Evolutionary conservation across 2,329 filamentous ascomycete genomes (phyloP).

Genomic region (Ophiostoma fasciatum): DNA sequence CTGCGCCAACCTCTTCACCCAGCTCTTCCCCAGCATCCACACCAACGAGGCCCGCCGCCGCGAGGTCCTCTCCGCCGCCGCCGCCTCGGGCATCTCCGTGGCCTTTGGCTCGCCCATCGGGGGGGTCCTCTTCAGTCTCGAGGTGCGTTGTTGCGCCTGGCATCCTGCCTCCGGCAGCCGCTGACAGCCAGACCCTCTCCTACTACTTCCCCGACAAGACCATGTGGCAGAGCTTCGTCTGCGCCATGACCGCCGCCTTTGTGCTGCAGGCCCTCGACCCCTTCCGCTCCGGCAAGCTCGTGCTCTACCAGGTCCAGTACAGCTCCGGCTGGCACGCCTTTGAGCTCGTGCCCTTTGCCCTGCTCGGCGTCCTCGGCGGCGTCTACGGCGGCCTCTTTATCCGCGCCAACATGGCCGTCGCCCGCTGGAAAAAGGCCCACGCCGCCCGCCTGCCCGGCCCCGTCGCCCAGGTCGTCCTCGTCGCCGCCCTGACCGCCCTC

Average conservation of each 20-base stretch:
- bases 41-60: slow-evolving; percentile 77
- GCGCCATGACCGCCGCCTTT: slow-evolving; percentile 95
- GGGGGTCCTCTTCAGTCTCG: slow-evolving; percentile 88
- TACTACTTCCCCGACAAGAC: slow-evolving; percentile 99
- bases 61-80: slow-evolving; percentile 83
- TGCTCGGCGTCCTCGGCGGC: slow-evolving; percentile 82
- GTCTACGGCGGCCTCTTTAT: slow-evolving; percentile 92
- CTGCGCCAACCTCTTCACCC: slow-evolving; percentile 88
- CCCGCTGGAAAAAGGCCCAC: slow-evolving; percentile 58
- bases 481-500: slow-evolving; percentile 69
- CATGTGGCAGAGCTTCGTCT: slow-evolving; percentile 99
- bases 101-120: slow-evolving; percentile 91
- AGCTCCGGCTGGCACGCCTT: slow-evolving; percentile 87
- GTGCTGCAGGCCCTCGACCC: slow-evolving; percentile 87
- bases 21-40: slow-evolving; percentile 66
- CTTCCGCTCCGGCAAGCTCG: slow-evolving; percentile 87
- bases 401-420: slow-evolving; percentile 79
- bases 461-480: slow-evolving; percentile 62
- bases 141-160: slow-evolving; percentile 38
- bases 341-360: slow-evolving; percentile 73
- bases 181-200: slow-evolving; percentile 53
- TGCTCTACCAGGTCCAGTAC: slow-evolving; percentile 91
- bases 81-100: slow-evolving; percentile 83
- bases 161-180: no score
- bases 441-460: slow-evolving; percentile 52